Evolutionary conservation across 2,329 filamentous ascomycete genomes (phyloP).

Genomic region (Elsinoe ampelina): DNA sequence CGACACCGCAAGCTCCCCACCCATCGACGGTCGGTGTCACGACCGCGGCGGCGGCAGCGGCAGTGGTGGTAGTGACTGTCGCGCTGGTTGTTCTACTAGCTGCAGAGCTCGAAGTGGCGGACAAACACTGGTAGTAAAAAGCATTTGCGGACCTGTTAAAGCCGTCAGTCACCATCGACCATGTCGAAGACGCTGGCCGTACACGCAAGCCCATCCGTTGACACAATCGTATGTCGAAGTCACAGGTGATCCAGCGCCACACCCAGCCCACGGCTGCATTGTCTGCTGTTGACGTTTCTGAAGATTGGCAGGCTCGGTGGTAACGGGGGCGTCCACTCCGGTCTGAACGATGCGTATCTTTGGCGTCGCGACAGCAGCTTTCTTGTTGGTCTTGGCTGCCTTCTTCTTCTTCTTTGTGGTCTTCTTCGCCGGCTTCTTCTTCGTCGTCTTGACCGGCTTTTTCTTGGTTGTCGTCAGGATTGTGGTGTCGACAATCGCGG

Average conservation of each 20-base stretch:
- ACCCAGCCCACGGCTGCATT: background rate
- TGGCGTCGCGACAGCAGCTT: background rate
- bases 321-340: background rate
- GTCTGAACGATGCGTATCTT: background rate
- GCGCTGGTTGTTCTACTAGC: background rate
- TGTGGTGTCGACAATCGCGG: background rate
- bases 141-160: background rate
- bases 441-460: background rate
- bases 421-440: background rate
- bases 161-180: no score
- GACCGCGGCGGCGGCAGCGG: background rate
- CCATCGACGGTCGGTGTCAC: background rate
- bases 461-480: background rate
- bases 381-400: background rate
- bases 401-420: background rate
- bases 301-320: background rate
- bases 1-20: conserved; percentile 6
- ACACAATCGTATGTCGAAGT: background rate
- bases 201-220: background rate
- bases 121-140: background rate
- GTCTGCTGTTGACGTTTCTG: background rate
- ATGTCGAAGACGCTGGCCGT: no score
- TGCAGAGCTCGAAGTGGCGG: background rate
- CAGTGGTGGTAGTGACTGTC: background rate
- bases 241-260: background rate